phyloP scores from a whole-genome alignment of 164 flowering plant species.

The Stephania cephalantha region DNA sequence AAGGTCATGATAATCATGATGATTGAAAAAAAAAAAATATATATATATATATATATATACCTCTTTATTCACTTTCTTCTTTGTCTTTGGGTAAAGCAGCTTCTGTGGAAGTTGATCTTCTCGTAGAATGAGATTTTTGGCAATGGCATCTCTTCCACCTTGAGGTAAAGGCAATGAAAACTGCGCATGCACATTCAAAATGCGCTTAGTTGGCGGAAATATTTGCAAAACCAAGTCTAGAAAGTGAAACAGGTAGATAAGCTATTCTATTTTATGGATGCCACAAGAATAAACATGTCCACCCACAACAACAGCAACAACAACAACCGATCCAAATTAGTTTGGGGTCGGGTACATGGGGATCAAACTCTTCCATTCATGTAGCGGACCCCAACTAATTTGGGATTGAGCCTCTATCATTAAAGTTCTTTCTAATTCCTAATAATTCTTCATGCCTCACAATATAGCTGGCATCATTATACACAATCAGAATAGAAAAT shows the following conservation, averaged over 20 bases:
- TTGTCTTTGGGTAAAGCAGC: conserved; percentile 63
- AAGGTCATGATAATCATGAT: background rate
- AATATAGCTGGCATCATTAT: background rate
- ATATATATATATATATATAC: no score
- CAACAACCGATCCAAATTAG: no score
- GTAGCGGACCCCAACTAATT: no score
- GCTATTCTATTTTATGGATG: background rate
- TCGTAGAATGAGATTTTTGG: conserved; percentile 77
- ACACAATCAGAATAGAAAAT: background rate
- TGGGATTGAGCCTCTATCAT: background rate
- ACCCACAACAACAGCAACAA: no score
- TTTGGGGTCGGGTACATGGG: no score
- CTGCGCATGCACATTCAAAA: conserved; percentile 33
- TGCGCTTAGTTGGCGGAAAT: background rate
- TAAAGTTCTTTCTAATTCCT: background rate
- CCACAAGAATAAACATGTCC: no score
- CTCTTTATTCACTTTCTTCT: conserved; percentile 61
- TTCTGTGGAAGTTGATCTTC: conserved; percentile 96
- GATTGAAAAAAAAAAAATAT: background rate
- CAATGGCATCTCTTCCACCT: conserved; percentile 89
- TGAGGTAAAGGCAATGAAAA: conserved; percentile 86
- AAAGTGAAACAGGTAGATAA: background rate
- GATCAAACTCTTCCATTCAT: no score
- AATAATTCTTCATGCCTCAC: background rate
- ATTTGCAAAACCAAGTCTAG: background rate